Base-by-base conservation (phyloP, 202 grass and related monocot genomes). In the Carex arenaria region DNA sequence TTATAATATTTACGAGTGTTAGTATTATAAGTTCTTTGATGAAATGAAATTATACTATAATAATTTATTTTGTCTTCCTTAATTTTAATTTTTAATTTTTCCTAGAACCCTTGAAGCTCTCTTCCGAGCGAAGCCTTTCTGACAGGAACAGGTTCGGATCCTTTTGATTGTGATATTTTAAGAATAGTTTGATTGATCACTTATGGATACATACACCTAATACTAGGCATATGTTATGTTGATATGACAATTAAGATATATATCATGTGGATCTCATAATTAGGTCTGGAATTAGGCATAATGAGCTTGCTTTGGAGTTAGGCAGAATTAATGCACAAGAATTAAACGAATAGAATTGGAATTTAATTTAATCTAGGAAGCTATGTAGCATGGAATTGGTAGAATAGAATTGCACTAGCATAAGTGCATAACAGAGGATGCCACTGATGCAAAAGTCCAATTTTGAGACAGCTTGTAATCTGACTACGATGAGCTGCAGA, bases 381-480 rank as follows among this genome's bases (percentile, higher is more conserved):
- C 38, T 43, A 14, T 65, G 61, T 23, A 14, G 42, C 28, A 65
- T 45, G 4, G 4, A 19, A 7, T 64, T 43, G 60, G 36, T 65
- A 26, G 26, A 26, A 26, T 34, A 34, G 32, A 34, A 34, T 34
- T 34, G 3, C 32, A 43, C 1, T 66, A 42, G 22, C 31, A 65
- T 81, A 26, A 26, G 26, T 26, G 26, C 26, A 26, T 32, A 67
- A 49, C 79, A 81, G 79, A 64, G 38, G 13, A 79, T 82, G n/a
- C 22, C 4, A 54, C 20, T 53, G 23, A 62, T 79, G 62, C 61
- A 51, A 67, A 82, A 53, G 10, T 82, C 20, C 79, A 67, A 82
- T 82, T 82, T 67, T 67, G 19, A 12, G 31, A 80, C 61, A 82
- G 79, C 53, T 38, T 82, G 79, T 64, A 64, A 82, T 82, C 42